Conservation (phyloP, 192 early-diverging fungal species). For the Podila minutissima region DNA sequence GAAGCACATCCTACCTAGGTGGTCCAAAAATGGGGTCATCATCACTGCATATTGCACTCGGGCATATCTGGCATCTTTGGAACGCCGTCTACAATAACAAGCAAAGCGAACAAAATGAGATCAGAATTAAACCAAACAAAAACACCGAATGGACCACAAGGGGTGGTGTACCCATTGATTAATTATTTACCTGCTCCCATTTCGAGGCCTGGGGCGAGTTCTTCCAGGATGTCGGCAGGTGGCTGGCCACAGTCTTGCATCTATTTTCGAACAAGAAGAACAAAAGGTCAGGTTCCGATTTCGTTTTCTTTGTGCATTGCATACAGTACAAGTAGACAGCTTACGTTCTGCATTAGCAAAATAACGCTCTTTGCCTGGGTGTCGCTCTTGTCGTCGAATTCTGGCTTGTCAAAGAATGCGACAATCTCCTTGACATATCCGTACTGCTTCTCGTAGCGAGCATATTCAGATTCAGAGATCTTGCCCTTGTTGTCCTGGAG, state of each 20-base stretch:
- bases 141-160: too few relatives aligned
- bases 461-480: conserved; percentile 74
- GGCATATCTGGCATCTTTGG: conserved; percentile 63
- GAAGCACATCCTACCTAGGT: too few relatives aligned
- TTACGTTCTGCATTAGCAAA: conserved; percentile 94
- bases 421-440: conserved; percentile 84
- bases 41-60: conserved; percentile 60
- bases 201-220: conserved; percentile 92
- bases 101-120: too few relatives aligned
- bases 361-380: conserved; percentile 75
- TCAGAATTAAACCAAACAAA: too few relatives aligned
- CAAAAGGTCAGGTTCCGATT: neutral
- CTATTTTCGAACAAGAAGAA: conserved; percentile 42
- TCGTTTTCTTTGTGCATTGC: too few relatives aligned
- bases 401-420: conserved; percentile 77
- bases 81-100: conserved; percentile 46
- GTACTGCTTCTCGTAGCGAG: conserved; percentile 83
- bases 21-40: too few relatives aligned
- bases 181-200: conserved; percentile 57
- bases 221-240: conserved; percentile 88
- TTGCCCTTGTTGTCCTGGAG: conserved; percentile 81
- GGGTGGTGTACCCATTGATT: too few relatives aligned
- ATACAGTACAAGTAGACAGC: neutral
- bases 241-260: conserved; percentile 99
- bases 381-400: conserved; percentile 74